Evolutionary conservation across 306 rosid genomes (phyloP), one percentile per base, ranked within the genome.

Genomic region (Crotalaria pallida): DNA sequence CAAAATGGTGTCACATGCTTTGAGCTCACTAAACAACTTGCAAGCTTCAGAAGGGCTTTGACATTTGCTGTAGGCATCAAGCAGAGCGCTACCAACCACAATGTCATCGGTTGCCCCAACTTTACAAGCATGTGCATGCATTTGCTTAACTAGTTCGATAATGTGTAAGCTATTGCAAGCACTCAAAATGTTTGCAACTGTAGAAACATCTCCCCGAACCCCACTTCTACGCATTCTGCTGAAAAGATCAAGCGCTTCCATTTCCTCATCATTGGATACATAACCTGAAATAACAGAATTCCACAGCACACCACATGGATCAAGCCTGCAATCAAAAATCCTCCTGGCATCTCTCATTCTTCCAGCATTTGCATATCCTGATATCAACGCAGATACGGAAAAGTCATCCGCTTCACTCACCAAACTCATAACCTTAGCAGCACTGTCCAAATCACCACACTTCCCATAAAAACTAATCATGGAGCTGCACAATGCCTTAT

Each of bases 61-160:
- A 73, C 96, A 80, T 66, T 88, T 91, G 66, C 91, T 76, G 73
- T 87, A 91, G 4, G 91, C 89, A 85, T 85, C 97, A 66, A 91
- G 79, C 48, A 91, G 58, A 78, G 96, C 81, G 72, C 88, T 85
- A 43, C 89, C 78, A 78, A 84, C 80, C 7, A 88, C 79, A 5
- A 91, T 57, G 45, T 91, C 84, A 60, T 68, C 71, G 17, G 69
- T 63, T 29, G 70, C 65, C 62, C 96, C 97, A 73, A 71, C 67
- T 81, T 87, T 91, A 67, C 58, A 77, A 66, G 82, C 85, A 67
- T 76, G 75, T 2, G 83, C 75, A 72, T 91, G 97, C 80, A 87
- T 74, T 79, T 83, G 89, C 60, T 58, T 76, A 63, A 81, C 63
- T 74, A 82, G 82, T 24, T 75, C 79, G 65, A 72, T 52, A 67